Evolutionary conservation across 805 yeast species (phyloP).

Genomic region (Wickerhamiella sorbophila): DNA sequence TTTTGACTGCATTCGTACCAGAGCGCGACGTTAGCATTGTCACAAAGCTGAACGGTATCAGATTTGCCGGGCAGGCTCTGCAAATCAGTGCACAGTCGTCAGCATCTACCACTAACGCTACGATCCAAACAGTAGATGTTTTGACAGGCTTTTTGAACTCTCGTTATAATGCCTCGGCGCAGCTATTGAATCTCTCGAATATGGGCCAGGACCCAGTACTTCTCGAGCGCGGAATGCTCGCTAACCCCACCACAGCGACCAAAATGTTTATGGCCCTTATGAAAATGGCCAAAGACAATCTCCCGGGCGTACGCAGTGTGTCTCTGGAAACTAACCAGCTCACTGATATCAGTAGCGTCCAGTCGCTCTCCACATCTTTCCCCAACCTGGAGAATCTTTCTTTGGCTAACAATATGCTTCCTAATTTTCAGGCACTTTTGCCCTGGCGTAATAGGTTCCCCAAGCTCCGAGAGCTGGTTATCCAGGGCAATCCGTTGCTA

Average conservation of each 20-base stretch:
- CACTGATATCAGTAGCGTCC: conserved; percentile 42
- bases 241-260: conserved; percentile 44
- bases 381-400: conserved; percentile 72
- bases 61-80: conserved; percentile 63
- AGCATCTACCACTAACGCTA: conserved; percentile 7
- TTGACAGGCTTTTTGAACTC: conserved; percentile 45
- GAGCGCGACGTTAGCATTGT: conserved; percentile 45
- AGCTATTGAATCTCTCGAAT: conserved; percentile 54
- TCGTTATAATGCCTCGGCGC: conserved; percentile 50
- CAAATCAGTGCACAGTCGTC: conserved; percentile 31
- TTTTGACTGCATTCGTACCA: conserved; percentile 46
- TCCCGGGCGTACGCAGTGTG: conserved; percentile 45
- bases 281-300: conserved; percentile 54
- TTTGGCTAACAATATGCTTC: conserved; percentile 57
- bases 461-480: conserved; percentile 57
- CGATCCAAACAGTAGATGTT: conserved; percentile 41
- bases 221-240: conserved; percentile 47
- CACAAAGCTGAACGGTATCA: conserved; percentile 53
- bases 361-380: conserved; percentile 54
- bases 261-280: conserved; percentile 84
- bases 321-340: conserved; percentile 39
- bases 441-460: conserved; percentile 66
- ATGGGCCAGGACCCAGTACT: conserved; percentile 53
- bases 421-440: conserved; percentile 46
- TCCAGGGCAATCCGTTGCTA: conserved; percentile 62